A percentile compares a stretch with the other conserved stretches of the same genome.
phyloP scores from a whole-genome alignment of 2,329 filamentous ascomycete genomes.

The Penicillium sp. region DNA sequence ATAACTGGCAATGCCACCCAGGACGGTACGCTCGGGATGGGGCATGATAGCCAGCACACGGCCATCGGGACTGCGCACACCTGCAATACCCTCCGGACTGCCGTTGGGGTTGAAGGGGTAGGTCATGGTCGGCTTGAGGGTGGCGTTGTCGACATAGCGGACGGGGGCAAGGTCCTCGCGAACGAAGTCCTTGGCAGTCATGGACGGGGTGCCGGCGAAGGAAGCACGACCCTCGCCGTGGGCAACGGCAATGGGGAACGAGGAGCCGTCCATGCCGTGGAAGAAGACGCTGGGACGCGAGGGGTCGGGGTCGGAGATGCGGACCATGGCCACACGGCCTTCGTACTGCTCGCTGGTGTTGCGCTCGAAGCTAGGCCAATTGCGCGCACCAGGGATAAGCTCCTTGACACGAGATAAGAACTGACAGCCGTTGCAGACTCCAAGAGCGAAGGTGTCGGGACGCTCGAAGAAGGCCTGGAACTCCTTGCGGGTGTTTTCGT shows the following conservation, averaged over 20 bases:
- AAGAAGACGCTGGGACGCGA: conserved; percentile 74
- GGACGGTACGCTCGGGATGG: conserved; percentile 84
- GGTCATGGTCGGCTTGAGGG: conserved; percentile 65
- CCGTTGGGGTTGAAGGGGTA: conserved; percentile 93
- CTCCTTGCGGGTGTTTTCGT: conserved; percentile 69
- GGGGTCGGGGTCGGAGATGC: conserved; percentile 63
- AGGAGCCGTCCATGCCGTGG: conserved; percentile 78
- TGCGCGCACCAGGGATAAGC: conserved; percentile 76
- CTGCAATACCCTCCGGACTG: conserved; percentile 76
- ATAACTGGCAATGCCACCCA: conserved; percentile 76
- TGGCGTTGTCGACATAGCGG: conserved; percentile 81
- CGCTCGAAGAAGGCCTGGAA: conserved; percentile 85
- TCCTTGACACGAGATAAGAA: conserved; percentile 82
- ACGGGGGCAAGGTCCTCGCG: conserved; percentile 70
- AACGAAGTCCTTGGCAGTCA: conserved; percentile 52
- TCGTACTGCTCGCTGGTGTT: conserved; percentile 90
- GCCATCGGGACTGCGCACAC: conserved; percentile 72
- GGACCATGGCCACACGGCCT: conserved; percentile 80
- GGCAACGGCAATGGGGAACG: conserved; percentile 80
- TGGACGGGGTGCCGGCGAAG: conserved; percentile 56
- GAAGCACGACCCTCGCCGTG: conserved; percentile 86
- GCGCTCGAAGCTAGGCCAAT: conserved; percentile 83
- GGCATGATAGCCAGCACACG: conserved; percentile 88
- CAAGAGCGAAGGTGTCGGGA: conserved; percentile 84
- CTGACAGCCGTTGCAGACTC: conserved; percentile 97